Evolutionary conservation across 257 asterid species (phyloP), one percentile per base, ranked within the genome.

Genomic region (Cordia subcordata): DNA sequence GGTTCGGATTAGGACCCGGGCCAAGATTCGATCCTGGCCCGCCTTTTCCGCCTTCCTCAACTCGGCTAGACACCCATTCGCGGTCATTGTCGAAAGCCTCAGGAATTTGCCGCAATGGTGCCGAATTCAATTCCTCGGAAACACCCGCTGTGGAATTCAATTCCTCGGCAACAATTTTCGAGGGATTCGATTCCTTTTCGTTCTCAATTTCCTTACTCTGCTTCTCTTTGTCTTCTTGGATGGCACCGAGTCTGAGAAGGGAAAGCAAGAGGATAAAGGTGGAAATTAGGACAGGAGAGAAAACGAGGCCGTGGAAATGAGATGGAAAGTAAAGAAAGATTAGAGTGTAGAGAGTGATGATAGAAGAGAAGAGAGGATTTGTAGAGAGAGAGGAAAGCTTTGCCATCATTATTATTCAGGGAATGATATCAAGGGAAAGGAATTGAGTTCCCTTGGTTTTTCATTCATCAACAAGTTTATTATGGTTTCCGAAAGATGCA

Each of bases 241-340:
- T 49, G 0, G 87, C 87, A 65, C 94, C 89, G 44, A 81, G 72
- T 22, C 85, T 60, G 74, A 85, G 95, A 35, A 90, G 85, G 77
- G 71, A 70, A 27, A 90, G 83, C n/a, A 87, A 51, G 37, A 90
- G 76, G 57, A 80, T 27, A 0, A 81, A 65, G 15, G 95, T 72
- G 76, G 84, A 77, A 22, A 85, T 52, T 9, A 79, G 23, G 17
- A 83, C 60, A 4, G 96, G 96, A 32, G 95, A 85, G 75, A 70
- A 68, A 27, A 79, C 42, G 56, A 77, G 21, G 27, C 49, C 65
- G 64, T 55, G 45, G 67, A 65, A 68, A 33, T 37, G 37, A 1
- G 67, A 37, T 0, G 98, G 98, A 32, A 68, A 77, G 68, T 87
- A 90, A 51, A 90, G 84, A 27, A 90, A 63, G 35, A 78, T 32